phyloP scores from a whole-genome alignment of 331 rosid genomes.

The Stylosanthes scabra region DNA sequence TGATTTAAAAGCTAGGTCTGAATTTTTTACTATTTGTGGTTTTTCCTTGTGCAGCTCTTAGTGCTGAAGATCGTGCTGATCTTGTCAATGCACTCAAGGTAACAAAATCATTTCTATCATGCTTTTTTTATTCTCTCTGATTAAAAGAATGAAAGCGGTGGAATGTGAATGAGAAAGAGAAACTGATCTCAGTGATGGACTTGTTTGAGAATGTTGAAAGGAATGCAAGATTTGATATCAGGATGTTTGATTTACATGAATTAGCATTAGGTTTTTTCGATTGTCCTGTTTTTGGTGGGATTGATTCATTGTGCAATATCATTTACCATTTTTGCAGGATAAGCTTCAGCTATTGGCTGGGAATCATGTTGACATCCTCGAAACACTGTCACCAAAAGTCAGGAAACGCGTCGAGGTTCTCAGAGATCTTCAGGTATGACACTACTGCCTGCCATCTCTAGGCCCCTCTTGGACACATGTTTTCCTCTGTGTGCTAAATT shows the following conservation, averaged over 20 bases:
- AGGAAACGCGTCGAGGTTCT: slow-evolving; percentile 63
- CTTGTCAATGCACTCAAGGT: slow-evolving; percentile 81
- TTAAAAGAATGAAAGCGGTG: not conserved
- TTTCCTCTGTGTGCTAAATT: slow-evolving; percentile 6
- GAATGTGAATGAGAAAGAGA: not conserved
- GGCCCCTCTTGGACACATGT: not conserved
- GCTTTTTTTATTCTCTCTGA: not conserved
- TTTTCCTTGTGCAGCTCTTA: slow-evolving; percentile 58
- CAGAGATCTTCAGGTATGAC: slow-evolving; percentile 63
- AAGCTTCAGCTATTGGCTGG: slow-evolving; percentile 60
- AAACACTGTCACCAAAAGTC: slow-evolving; percentile 55
- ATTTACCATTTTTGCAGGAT: slow-evolving; percentile 51
- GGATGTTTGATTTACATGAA: not conserved
- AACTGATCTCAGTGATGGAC: not conserved
- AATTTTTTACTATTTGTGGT: slow-evolving; percentile 26
- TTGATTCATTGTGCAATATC: slow-evolving; percentile 1
- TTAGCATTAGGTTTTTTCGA: not conserved
- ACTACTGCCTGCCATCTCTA: slow-evolving; percentile 12
- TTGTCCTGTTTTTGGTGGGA: not conserved
- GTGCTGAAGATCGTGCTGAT: slow-evolving; percentile 86
- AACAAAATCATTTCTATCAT: slow-evolving; percentile 23
- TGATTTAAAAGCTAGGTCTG: slow-evolving; percentile 18
- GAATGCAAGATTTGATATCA: slow-evolving; percentile 1
- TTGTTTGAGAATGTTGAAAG: slow-evolving; percentile 13
- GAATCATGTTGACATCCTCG: slow-evolving; percentile 51